Evolutionary conservation across 2,329 filamentous ascomycete genomes (phyloP).

Genomic region (Trematosphaeria pertusa): DNA sequence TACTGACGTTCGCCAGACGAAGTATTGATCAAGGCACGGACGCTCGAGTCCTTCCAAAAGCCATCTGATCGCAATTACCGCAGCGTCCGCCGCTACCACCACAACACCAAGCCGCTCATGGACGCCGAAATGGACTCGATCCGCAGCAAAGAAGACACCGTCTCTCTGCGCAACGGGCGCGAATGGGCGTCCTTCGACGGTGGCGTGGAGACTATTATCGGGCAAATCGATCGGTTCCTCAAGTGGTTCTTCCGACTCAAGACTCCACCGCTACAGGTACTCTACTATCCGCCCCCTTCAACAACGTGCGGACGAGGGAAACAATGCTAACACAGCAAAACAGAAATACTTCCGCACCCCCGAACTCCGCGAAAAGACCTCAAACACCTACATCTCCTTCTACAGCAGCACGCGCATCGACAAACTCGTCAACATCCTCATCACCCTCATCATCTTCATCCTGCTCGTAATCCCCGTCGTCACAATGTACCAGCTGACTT

Average conservation of each 20-base stretch:
- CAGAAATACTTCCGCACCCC: constrained; percentile 49
- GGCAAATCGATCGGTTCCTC: constrained; percentile 31
- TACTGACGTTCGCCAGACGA: too few relatives aligned
- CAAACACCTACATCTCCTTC: constrained; percentile 41
- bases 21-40: constrained; percentile 48
- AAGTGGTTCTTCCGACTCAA: constrained; percentile 28
- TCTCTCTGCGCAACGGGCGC: constrained; percentile 48
- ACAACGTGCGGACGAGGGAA: not conserved
- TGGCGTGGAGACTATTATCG: constrained; percentile 44
- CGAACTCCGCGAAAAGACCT: constrained; percentile 47
- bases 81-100: constrained; percentile 46
- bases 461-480: constrained; percentile 51
- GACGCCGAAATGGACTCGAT: constrained; percentile 46
- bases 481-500: constrained; percentile 49
- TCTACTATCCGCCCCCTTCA: not conserved
- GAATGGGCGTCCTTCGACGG: constrained; percentile 53
- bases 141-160: constrained; percentile 50
- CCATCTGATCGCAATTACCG: constrained; percentile 50
- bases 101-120: constrained; percentile 45
- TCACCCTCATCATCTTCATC: constrained; percentile 53
- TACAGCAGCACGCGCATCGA: constrained; percentile 49
- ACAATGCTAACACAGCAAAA: not conserved
- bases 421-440: constrained; percentile 50
- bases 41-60: constrained; percentile 46
- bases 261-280: constrained; percentile 34